Evolutionary conservation across 176 grass and related monocot genomes (phyloP), one percentile per base, ranked within the genome.

Genomic region (Bolboschoenus planiculmis): DNA sequence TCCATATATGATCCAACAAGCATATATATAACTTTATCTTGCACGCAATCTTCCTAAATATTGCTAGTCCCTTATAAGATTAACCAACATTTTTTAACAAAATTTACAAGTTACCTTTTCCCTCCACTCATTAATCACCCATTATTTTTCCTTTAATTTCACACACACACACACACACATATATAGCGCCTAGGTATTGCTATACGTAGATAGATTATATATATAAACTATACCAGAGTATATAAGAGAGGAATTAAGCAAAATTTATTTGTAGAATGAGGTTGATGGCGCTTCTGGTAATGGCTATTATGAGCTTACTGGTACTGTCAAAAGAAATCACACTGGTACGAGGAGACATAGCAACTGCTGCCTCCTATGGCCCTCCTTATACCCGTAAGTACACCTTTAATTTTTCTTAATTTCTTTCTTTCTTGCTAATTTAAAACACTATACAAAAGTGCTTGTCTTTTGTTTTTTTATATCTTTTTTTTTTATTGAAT

Each of bases 301-400:
- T 57, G 6, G 33, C 33, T 44, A 30, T 61, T 31, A 58, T 75
- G 24, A 33, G 59, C 27, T 40, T 85, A 37, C 35, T 85, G 55
- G 40, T 39, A 20, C 10, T 80, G 43, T 57, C 57, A 9, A 35
- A 43, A 42, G 76, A 56, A 43, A 54, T 58, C 35, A 44, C 10
- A 15, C 60, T 67, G 39, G 85, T 87, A 68, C 10, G 27, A 29
- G 85, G 39, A 54, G 65, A 82, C 23, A 33, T 87, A 56, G 85
- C 48, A 8, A 87, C 78, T 8, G 85, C 85, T 57, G 35, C 24
- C 9, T 87, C 79, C 24, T 87, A 87, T 59, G 79, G 85, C 23
- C 85, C 85, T 26, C 85, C 85, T 61, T 87, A 87, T 44, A 75
- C 27, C 21, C 85, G 85, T 87, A 44, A 81, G 78, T 81, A 40